Evolutionary conservation across 2,329 filamentous ascomycete species (phyloP), one percentile per base, ranked within the genome.

Genomic region (Aspergillus fructus): DNA sequence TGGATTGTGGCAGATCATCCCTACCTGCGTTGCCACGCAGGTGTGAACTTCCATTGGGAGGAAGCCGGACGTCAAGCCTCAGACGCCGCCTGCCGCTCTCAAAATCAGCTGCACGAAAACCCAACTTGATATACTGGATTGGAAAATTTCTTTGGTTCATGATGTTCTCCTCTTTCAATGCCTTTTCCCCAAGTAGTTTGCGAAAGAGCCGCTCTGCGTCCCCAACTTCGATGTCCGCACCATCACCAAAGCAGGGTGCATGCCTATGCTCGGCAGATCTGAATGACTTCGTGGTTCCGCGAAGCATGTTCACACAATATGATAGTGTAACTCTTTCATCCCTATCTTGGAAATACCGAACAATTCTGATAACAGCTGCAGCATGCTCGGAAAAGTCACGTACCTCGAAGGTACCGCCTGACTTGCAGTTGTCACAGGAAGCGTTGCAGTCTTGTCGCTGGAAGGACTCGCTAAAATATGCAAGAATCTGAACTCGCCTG

Each of bases 381-480:
- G 93, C 93, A 66, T 90, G 85, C 15, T 86, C 76, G 12, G 90
- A 92, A 64, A 93, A 89, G 74, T 97, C 92, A 57, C 85, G 82
- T 51, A 83, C 80, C 65, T 92, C 86, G 67, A 91, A 94, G 3
- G 82, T 81, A 46, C 84, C 80, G 23, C 85, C 86, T 3, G 87
- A 90, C 62, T 83, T 85, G 80, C 94, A 99, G 70, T 96, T 97
- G 78, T 99, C 96, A 74, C 94, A 99, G 1, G 82, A 83, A 50
- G 83, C 81, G 49, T 85, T 79, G 74, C 94, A 99, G 51, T 90
- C 82, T 12, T 85, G 82, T 39, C 81, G 79, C 51, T 84, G 78
- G 70, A 97, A 99, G 1, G 81, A 80, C 73, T 99, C 96, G 56
- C 89, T 92, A 78, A 99, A 99, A 74, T 99, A 99, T n/a, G 85